Evolutionary conservation across 2,329 filamentous ascomycete genomes (phyloP).

Genomic region (Chrysoporthe cubensis): DNA sequence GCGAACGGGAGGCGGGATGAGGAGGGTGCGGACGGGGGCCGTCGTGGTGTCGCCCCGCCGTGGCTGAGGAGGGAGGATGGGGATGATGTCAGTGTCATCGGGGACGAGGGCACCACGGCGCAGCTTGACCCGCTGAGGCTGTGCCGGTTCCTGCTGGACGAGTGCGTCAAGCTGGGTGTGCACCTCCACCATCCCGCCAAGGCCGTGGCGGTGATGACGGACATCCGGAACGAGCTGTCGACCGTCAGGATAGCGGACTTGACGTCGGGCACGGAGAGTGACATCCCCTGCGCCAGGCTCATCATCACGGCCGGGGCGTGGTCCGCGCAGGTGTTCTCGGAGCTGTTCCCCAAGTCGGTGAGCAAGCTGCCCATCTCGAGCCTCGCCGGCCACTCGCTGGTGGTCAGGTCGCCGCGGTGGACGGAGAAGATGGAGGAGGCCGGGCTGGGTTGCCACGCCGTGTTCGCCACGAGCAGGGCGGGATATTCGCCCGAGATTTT

Average conservation of each 20-base stretch:
- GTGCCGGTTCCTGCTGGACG: slow-evolving; percentile 66
- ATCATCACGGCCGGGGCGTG: slow-evolving; percentile 73
- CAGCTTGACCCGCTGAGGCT: slow-evolving; percentile 71
- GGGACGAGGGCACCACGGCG: slow-evolving; percentile 62
- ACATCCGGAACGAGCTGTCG: slow-evolving; percentile 54
- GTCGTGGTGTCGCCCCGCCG: slow-evolving; percentile 40
- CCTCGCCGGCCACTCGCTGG: slow-evolving; percentile 73
- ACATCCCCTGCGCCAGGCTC: slow-evolving; percentile 66
- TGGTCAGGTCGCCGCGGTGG: slow-evolving; percentile 65
- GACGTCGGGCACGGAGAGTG: slow-evolving; percentile 47
- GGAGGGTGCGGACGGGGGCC: background rate
- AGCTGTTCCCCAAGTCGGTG: slow-evolving; percentile 63
- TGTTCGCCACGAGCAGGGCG: slow-evolving; percentile 65
- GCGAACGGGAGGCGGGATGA: slow-evolving; percentile 41
- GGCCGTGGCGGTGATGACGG: slow-evolving; percentile 55
- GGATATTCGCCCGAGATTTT: slow-evolving; percentile 74
- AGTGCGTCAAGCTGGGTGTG: slow-evolving; percentile 64
- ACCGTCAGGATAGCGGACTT: slow-evolving; percentile 55
- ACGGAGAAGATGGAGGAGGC: slow-evolving; percentile 46
- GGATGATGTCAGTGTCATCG: slow-evolving; percentile 64
- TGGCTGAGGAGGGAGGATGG: slow-evolving; percentile 64
- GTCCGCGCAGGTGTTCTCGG: slow-evolving; percentile 67
- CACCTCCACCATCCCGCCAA: slow-evolving; percentile 67
- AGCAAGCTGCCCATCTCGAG: slow-evolving; percentile 60
- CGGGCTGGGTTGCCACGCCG: slow-evolving; percentile 59